Evolutionary conservation across 257 asterid genomes (phyloP).

Genomic region (Solanum habrochaites): DNA sequence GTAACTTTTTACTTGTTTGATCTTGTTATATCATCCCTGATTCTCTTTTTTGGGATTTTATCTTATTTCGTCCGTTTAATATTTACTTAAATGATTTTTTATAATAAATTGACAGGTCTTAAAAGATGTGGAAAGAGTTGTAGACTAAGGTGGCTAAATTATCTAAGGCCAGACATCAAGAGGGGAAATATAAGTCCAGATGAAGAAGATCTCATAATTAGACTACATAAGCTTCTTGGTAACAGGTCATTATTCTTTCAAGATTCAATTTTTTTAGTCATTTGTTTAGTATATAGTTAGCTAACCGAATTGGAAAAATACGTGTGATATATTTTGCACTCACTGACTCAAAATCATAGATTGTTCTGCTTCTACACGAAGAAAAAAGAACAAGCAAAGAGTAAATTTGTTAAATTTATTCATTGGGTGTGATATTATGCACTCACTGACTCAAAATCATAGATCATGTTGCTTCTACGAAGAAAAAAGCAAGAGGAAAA

Average conservation of each 20-base stretch:
- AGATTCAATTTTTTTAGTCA: neutral
- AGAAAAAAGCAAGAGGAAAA: neutral
- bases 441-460: neutral
- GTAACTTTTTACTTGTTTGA: neutral
- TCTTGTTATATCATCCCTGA: neutral
- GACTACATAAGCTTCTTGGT: neutral
- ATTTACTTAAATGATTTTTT: neutral
- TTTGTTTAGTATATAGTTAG: neutral
- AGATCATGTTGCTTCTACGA: neutral
- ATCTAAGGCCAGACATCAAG: neutral
- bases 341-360: neutral
- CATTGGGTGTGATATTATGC: neutral
- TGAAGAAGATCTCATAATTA: neutral
- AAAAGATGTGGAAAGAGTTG: neutral
- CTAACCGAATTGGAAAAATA: neutral
- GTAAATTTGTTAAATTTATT: neutral
- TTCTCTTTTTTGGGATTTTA: neutral
- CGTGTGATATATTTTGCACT: neutral
- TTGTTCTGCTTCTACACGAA: neutral
- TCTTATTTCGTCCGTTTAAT: neutral
- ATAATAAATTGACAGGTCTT: neutral
- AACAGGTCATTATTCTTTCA: neutral
- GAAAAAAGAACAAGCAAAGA: neutral
- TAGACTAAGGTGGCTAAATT: neutral
- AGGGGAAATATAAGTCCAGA: neutral